These are phyloP conservation scores for Clarireedia homoeocarpa DNA, from an alignment of 2,329 filamentous ascomycete species.

Conservation along the genomic window DNA sequence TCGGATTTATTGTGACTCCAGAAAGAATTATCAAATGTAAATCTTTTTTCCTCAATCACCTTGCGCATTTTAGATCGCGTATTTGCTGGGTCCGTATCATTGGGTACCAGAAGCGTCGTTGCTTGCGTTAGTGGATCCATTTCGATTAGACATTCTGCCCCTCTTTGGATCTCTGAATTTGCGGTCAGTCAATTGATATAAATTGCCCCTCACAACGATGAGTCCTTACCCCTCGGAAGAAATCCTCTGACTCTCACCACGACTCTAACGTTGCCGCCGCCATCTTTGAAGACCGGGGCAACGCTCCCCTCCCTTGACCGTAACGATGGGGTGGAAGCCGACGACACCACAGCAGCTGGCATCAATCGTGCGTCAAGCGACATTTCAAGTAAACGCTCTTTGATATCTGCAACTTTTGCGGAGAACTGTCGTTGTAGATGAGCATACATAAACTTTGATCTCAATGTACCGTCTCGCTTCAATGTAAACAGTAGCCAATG, in stretches of 20 bases:
- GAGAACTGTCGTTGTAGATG: constrained; percentile 22
- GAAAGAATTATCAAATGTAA: constrained; percentile 96
- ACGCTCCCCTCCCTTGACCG: constrained; percentile 64
- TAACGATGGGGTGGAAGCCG: constrained; percentile 71
- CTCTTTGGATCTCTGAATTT: constrained; percentile 65
- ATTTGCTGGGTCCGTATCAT: constrained; percentile 45
- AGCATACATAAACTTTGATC: constrained; percentile 21
- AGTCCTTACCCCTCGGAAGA: constrained; percentile 60
- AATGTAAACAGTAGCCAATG: too few species aligned
- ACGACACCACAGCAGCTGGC: constrained; percentile 44
- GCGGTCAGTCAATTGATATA: constrained; percentile 13
- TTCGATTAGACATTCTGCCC: constrained; percentile 75
- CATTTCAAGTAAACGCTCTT: constrained; percentile 33
- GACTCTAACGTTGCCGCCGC: constrained; percentile 72
- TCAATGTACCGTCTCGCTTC: too few species aligned
- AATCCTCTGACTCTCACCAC: constrained; percentile 77
- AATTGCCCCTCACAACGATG: constrained; percentile 4
- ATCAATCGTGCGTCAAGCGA: constrained; percentile 37
- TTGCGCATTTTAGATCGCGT: constrained; percentile 59
- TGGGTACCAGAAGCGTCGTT: constrained; percentile 71
- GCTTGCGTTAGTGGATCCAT: constrained; percentile 86
- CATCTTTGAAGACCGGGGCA: constrained; percentile 43
- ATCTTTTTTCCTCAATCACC: constrained; percentile 76
- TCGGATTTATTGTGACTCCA: constrained; percentile 84
- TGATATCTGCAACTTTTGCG: constrained; percentile 21